Conservation (phyloP, 2,329 filamentous ascomycete genomes). For the Ceratocystis smalleyi region DNA sequence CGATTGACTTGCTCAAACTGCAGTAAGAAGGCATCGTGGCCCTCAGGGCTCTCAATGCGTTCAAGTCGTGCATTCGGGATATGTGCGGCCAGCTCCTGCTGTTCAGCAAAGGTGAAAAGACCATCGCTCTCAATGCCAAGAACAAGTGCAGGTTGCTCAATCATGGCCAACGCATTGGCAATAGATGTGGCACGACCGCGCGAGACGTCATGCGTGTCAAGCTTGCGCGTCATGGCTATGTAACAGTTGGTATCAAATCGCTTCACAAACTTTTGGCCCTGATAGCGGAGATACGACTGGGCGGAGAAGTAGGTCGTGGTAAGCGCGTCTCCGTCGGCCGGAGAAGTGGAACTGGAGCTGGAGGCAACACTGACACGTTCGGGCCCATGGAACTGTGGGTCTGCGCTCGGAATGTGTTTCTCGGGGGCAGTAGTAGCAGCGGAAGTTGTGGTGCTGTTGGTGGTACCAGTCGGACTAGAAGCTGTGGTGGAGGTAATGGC, state of each 20-base stretch:
- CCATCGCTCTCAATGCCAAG: slow-evolving; percentile 92
- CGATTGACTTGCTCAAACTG: slow-evolving; percentile 96
- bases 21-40: slow-evolving; percentile 87
- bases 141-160: slow-evolving; percentile 79
- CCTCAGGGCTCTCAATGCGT: slow-evolving; percentile 84
- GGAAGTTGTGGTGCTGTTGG: slow-evolving; percentile 21
- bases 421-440: slow-evolving; percentile 19
- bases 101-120: slow-evolving; percentile 92
- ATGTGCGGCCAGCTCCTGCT: slow-evolving; percentile 73
- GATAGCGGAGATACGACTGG: slow-evolving; percentile 92
- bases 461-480: slow-evolving; percentile 17
- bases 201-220: slow-evolving; percentile 92
- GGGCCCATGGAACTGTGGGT: slow-evolving; percentile 55
- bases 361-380: neutral
- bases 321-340: slow-evolving; percentile 36
- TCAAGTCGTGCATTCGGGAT: slow-evolving; percentile 65
- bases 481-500: neutral
- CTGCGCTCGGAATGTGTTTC: slow-evolving; percentile 26
- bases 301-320: slow-evolving; percentile 90
- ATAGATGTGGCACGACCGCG: slow-evolving; percentile 55
- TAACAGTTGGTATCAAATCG: slow-evolving; percentile 98
- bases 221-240: slow-evolving; percentile 93
- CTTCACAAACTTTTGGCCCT: slow-evolving; percentile 90
- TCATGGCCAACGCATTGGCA: slow-evolving; percentile 59
- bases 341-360: slow-evolving; percentile 20